Evolutionary conservation across 1,284 basidiomycete species (phyloP), one percentile per base, ranked within the genome.

Genomic region (Sparassis latifolia): DNA sequence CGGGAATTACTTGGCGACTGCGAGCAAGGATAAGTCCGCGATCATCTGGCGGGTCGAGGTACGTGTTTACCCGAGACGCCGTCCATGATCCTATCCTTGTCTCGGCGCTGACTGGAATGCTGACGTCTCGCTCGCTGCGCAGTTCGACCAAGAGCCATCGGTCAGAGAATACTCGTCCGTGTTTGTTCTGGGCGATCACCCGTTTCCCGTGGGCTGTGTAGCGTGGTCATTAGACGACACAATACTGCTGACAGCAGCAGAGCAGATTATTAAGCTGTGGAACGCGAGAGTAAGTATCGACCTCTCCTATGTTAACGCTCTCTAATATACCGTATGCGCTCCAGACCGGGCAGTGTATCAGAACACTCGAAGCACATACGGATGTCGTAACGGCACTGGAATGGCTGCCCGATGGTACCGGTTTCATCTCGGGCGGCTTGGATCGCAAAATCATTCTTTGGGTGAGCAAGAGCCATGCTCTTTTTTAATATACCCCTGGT

Each of bases 181-280:
- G 55, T 73, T 77, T 53, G 76, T 80, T 41, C 68, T 93, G 45
- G 69, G 75, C 42, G 89, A 91, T n/a, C 92, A 96, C 64, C 74
- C 78, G 33, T 85, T 85, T 60, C 66, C 82, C 2, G 84, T 97
- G 4, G 85, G 85, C 49, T 87, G 84, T 56, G 71, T 97, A 49
- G 84, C 92, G 1, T 97, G 94, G 93, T 95, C 93, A 33, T 77
- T 86, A 45, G 90, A 97, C 62, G 92, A 95, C 61, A 74, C 80
- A 32, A 77, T 89, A 56, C 71, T 97, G 51, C 76, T 95, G 42
- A 92, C 92, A 2, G 84, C 86, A 42, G 76, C 89, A 12, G 92
- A 96, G 58, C 75, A 84, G 49, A 68, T 72, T 41, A 86, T 97
- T 65, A 86, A 87, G 67, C 74, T 97, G 61, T 97, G 92, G 92